Conservation (phyloP, 2,329 filamentous ascomycete species). For the Neocatenulostroma microsporum region DNA sequence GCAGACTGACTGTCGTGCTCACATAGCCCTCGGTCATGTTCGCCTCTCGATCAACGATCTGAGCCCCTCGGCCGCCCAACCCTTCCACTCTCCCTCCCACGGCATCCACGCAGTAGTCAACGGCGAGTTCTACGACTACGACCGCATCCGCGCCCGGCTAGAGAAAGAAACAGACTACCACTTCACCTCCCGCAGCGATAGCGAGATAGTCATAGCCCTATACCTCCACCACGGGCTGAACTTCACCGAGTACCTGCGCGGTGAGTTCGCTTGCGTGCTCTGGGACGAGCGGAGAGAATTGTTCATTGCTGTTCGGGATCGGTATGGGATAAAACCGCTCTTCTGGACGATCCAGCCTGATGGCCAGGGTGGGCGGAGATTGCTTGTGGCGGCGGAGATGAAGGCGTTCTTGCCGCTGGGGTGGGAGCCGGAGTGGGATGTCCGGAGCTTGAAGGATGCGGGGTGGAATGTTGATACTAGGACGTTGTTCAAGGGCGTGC, state of each 20-base stretch:
- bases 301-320: slow-evolving; percentile 46
- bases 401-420: slow-evolving; percentile 48
- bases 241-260: slow-evolving; percentile 42
- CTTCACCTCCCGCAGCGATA: slow-evolving; percentile 44
- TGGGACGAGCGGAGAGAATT: slow-evolving; percentile 40
- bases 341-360: slow-evolving; percentile 40
- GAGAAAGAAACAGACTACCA: slow-evolving; percentile 30
- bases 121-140: slow-evolving; percentile 52
- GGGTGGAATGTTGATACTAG: slow-evolving; percentile 40
- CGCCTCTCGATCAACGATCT: slow-evolving; percentile 49
- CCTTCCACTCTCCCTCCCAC: slow-evolving; percentile 24
- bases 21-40: slow-evolving; percentile 43
- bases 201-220: slow-evolving; percentile 47
- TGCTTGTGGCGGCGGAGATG: slow-evolving; percentile 47
- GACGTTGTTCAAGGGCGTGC: slow-evolving; percentile 46
- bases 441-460: slow-evolving; percentile 37
- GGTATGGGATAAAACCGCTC: slow-evolving; percentile 53
- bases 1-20: not conserved
- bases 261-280: slow-evolving; percentile 49
- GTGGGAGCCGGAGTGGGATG: slow-evolving; percentile 48
- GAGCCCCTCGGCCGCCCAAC: slow-evolving; percentile 40
- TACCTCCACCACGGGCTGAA: slow-evolving; percentile 44
- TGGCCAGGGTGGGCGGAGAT: slow-evolving; percentile 15
- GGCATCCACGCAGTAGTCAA: slow-evolving; percentile 52
- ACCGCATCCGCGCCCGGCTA: slow-evolving; percentile 36